Evolutionary conservation across 164 flowering plant species (phyloP), one percentile per base, ranked within the genome.

Genomic region (Aristolochia californica): DNA sequence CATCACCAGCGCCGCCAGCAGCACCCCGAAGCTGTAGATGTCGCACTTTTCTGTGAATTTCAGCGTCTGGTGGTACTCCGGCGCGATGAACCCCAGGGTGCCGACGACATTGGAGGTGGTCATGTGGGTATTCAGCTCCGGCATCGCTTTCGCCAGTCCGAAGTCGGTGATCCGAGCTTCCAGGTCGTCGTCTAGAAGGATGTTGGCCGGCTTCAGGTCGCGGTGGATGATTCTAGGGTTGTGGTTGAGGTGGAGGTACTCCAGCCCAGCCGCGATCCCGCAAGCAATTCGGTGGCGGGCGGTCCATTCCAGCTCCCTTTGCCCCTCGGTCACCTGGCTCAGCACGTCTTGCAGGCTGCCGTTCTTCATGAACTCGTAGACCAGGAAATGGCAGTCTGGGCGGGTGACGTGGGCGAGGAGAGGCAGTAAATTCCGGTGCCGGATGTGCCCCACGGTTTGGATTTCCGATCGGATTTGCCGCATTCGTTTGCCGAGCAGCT

Each of bases 11-110:
- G 67, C 84, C 0, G 78, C 98, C 22, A 91, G 70, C 38, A 88
- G 0, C 48, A 91, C 93, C 5, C 98, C 96, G 20, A 83, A 88
- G 64, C 96, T 88, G 70, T 77, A 91, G 5, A 91, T 80, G 49
- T 91, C 98, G 60, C 96, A 84, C 80, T 78, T 88, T 28, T 88
- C 98, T 0, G 96, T 91, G 75, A 91, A 86, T 71, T 87, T 88
- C 18, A 78, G 60, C 0, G 93, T 88, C 68, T 85, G 95, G 68
- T 84, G 80, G 64, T 88, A 91, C 72, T 91, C 98, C 0, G 98
- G 98, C 5, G 98, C 93, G 11, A 91, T 91, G 68, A 82, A 91
- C 1, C 97, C 98, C 13, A 80, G 64, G 1, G 97, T 91, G 21
- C 95, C 98, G 0, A 88, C 98, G 20, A 88, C 80, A 56, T 83